Percentiles rank a stretch among this genome's conserved stretches.
Evolutionary conservation across 257 asterid species (phyloP).

Genomic region (Parsonsia alboflavescens): DNA sequence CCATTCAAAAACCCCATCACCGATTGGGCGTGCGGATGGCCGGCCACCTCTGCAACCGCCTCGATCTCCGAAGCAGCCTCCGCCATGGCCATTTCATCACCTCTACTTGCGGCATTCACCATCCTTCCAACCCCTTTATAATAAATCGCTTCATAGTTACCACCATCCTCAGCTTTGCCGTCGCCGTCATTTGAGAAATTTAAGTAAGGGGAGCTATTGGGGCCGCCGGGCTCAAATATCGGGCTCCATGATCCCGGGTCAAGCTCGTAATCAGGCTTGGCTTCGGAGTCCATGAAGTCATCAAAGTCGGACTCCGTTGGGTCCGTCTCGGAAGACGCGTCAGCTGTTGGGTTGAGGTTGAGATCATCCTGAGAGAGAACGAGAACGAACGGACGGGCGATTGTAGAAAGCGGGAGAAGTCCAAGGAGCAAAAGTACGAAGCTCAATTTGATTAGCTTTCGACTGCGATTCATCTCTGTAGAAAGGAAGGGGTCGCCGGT

Average conservation of each 20-base stretch:
- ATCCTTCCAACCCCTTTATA: constrained; percentile 60
- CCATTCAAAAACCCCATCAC: constrained; percentile 70
- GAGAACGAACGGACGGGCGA: constrained; percentile 66
- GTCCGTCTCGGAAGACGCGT: constrained; percentile 34
- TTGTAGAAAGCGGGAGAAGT: constrained; percentile 37
- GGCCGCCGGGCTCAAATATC: constrained; percentile 61
- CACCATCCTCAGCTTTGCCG: background rate
- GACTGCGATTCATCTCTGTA: constrained; percentile 37
- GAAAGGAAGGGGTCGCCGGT: background rate
- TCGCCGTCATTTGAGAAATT: constrained; percentile 23
- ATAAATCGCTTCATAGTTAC: constrained; percentile 25
- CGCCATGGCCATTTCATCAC: constrained; percentile 68
- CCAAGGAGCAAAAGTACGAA: constrained; percentile 42
- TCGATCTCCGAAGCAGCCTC: constrained; percentile 74
- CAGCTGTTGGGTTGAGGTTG: constrained; percentile 30
- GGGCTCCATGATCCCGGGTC: constrained; percentile 99
- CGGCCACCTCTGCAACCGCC: constrained; percentile 44
- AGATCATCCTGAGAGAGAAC: constrained; percentile 82
- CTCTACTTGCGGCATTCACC: constrained; percentile 64
- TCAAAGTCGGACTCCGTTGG: constrained; percentile 57
- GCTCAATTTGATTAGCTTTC: constrained; percentile 29
- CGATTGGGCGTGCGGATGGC: constrained; percentile 79
- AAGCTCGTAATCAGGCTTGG: constrained; percentile 62
- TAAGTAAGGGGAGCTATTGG: constrained; percentile 18
- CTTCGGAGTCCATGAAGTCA: constrained; percentile 63